Evolutionary conservation across 495 filamentous ascomycete genomes (phyloP).

Genomic region (Astrothelium macrocarpum): DNA sequence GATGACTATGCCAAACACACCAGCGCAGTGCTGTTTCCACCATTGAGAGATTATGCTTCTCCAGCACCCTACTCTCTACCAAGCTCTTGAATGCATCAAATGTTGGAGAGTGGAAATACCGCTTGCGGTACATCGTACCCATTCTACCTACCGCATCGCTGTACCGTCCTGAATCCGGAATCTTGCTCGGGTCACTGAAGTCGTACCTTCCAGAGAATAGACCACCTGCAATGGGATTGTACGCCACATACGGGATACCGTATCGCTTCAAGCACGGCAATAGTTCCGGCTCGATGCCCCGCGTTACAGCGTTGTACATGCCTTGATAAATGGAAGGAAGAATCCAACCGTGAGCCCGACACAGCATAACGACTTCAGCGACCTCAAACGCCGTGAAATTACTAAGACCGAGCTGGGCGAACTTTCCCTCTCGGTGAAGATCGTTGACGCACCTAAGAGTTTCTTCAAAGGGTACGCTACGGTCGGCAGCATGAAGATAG

Average conservation of each 20-base stretch:
- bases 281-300: slow-evolving; percentile 71
- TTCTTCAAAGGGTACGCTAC: slow-evolving; percentile 54
- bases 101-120: slow-evolving; percentile 72
- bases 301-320: slow-evolving; percentile 64
- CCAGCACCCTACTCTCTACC: slow-evolving; percentile 60
- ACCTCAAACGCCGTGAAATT: slow-evolving; percentile 90
- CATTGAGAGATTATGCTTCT: slow-evolving; percentile 67
- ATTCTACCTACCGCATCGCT: slow-evolving; percentile 39
- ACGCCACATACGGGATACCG: slow-evolving; percentile 79
- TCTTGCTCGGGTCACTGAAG: slow-evolving; percentile 40
- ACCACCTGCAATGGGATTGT: slow-evolving; percentile 82
- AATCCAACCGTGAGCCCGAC: slow-evolving; percentile 67
- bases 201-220: slow-evolving; percentile 82
- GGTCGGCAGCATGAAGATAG: slow-evolving; percentile 81
- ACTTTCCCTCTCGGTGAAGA: slow-evolving; percentile 80
- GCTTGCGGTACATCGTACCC: slow-evolving; percentile 60
- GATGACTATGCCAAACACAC: slow-evolving; percentile 67
- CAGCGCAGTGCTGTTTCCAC: slow-evolving; percentile 79
- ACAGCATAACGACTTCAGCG: slow-evolving; percentile 77
- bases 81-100: slow-evolving; percentile 61
- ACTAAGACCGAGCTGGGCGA: slow-evolving; percentile 67
- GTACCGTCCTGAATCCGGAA: slow-evolving; percentile 62
- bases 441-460: slow-evolving; percentile 69
- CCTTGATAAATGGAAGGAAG: slow-evolving; percentile 58
- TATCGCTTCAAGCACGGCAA: slow-evolving; percentile 73